A percentile compares a stretch with the other conserved stretches of the same genome.
phyloP scores from a whole-genome alignment of 2,329 filamentous ascomycete species.

The Penicillium glabrum region DNA sequence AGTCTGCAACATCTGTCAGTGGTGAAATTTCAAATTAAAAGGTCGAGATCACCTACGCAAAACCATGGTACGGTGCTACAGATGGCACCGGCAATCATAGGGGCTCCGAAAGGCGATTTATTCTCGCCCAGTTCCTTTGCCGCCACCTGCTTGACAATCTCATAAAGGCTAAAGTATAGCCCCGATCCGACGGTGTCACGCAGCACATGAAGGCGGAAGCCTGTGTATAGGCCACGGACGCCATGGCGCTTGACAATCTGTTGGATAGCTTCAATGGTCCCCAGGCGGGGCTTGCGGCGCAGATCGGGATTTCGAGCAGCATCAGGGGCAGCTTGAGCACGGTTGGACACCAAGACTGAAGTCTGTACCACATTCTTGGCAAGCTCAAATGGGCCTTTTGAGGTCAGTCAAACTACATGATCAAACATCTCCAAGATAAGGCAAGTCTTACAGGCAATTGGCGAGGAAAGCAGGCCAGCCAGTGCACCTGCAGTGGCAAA shows the following conservation, averaged over 20 bases:
- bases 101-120: conserved; percentile 44
- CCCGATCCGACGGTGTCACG: conserved; percentile 48
- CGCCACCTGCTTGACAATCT: conserved; percentile 48
- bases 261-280: conserved; percentile 43
- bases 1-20: conserved; percentile 32
- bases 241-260: conserved; percentile 47
- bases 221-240: conserved; percentile 46
- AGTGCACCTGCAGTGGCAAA: conserved; percentile 45
- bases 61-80: conserved; percentile 51
- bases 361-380: conserved; percentile 52
- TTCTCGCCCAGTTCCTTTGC: conserved; percentile 45
- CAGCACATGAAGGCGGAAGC: conserved; percentile 45
- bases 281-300: conserved; percentile 40
- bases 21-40: background rate
- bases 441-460: conserved; percentile 43
- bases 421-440: background rate
- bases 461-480: conserved; percentile 43
- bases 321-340: conserved; percentile 37
- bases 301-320: conserved; percentile 35
- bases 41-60: conserved; percentile 32
- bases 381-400: conserved; percentile 45
- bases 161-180: conserved; percentile 49
- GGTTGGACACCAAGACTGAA: conserved; percentile 47
- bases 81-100: conserved; percentile 47
- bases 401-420: background rate